Base-by-base conservation (phyloP, 495 filamentous ascomycete genomes). In the Aspergillus indologenus region DNA sequence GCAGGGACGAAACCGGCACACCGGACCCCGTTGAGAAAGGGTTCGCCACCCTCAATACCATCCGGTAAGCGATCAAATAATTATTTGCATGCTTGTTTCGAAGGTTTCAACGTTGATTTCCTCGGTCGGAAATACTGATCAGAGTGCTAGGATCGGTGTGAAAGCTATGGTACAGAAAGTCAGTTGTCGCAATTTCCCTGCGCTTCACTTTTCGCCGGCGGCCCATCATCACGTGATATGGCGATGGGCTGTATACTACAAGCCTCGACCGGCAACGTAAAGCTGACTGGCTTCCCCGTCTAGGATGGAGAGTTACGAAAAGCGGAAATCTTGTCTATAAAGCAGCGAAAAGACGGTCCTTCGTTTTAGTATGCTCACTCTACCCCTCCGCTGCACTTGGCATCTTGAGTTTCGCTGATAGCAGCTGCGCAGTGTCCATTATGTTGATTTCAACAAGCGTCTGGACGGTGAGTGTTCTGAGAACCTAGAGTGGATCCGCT, bases 381-480 rank as follows among this genome's bases (percentile, higher is more conserved):
- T 24, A 46, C 17, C 5, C 12, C 0, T 22, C 40, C 3, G 18
- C 29, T 15, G 5, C 12, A 40, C 34, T 8, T 31, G n/a, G 8
- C n/a, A 54, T 46, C 12, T 4, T 1, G 26, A 21, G 46, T 3
- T 53, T 7, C 45, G n/a, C 68, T 76, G 55, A 72, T 48, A 31
- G n/a, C 45, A 21, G 26, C 19, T 63, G 34, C 12, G 29, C 54
- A 85, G 83, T 69, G 93, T 96, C 64, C 96, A 98, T 71, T 98
- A 98, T 73, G 91, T 96, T 58, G 95, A 97, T 62, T 98, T 96
- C 84, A 98, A 98, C 78, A 98, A 98, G 69, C 94, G 94, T 78
- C 83, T 98, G 18, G 94, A 98, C 73, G 83, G 81, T 83, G 68
- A 51, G 65, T 60, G 15, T 20, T 5, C 8, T 22, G 4, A 8